Evolutionary conservation across 306 rosid genomes (phyloP).

Genomic region (Inga oerstediana): DNA sequence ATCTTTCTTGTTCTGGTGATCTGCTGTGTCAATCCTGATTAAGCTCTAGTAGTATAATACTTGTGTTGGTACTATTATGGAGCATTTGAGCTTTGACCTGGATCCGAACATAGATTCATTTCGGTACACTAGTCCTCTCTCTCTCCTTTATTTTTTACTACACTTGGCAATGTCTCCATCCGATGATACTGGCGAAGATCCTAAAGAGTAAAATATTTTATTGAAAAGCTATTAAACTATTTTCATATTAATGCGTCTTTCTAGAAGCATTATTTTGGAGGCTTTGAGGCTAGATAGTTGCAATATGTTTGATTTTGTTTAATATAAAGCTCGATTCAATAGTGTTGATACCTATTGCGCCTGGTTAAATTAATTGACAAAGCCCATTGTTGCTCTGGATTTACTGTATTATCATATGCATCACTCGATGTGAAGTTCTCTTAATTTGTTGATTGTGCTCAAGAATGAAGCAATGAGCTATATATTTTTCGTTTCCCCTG

Average conservation of each 20-base stretch:
- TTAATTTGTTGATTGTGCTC: neutral
- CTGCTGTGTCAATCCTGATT: too few species aligned
- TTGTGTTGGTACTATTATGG: too few species aligned
- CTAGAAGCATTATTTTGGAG: conserved; percentile 22
- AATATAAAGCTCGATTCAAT: neutral
- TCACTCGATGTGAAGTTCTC: neutral
- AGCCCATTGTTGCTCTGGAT: conserved; percentile 4
- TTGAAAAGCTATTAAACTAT: neutral
- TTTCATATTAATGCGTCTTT: neutral
- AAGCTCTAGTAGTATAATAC: too few species aligned
- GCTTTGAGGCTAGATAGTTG: conserved; percentile 14
- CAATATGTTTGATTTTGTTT: neutral
- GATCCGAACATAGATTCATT: too few species aligned
- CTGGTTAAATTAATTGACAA: neutral
- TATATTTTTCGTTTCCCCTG: neutral
- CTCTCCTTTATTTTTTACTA: too few species aligned
- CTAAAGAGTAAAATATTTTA: conserved; percentile 41
- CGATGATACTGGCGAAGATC: conserved; percentile 13
- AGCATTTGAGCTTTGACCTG: too few species aligned
- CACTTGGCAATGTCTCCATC: conserved; percentile 11
- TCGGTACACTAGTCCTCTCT: too few species aligned
- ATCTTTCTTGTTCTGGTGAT: too few species aligned
- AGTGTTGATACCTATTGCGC: neutral
- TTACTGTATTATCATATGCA: neutral
- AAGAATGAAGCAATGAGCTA: neutral